phyloP scores from a whole-genome alignment of 2,329 filamentous ascomycete genomes.

The Sporothrix euskadiensis region DNA sequence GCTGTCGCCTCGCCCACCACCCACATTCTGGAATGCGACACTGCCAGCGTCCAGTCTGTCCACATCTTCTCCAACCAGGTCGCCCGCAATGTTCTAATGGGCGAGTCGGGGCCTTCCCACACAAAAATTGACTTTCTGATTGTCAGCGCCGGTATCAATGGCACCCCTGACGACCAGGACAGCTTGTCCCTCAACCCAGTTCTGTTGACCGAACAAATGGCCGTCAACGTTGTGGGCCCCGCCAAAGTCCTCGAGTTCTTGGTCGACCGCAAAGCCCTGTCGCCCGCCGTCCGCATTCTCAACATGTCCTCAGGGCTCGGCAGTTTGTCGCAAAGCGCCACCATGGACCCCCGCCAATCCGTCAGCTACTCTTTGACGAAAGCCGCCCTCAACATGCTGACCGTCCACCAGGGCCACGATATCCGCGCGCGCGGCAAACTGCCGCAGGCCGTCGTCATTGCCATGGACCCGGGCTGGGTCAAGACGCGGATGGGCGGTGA shows the following conservation, averaged over 20 bases:
- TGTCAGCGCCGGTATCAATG: constrained; percentile 43
- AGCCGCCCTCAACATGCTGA: constrained; percentile 40
- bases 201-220: constrained; percentile 44
- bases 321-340: constrained; percentile 38
- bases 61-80: constrained; percentile 33
- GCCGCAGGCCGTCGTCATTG: constrained; percentile 37
- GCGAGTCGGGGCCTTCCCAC: not conserved
- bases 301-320: constrained; percentile 48
- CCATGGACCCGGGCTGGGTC: constrained; percentile 42
- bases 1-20: constrained; percentile 32
- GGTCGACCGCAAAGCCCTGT: constrained; percentile 35
- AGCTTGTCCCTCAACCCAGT: constrained; percentile 43
- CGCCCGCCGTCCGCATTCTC: constrained; percentile 38
- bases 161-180: constrained; percentile 39
- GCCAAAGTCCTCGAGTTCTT: constrained; percentile 48
- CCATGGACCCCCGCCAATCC: constrained; percentile 37
- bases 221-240: constrained; percentile 50
- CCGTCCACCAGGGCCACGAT: constrained; percentile 38
- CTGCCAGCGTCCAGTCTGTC: constrained; percentile 40
- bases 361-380: constrained; percentile 42
- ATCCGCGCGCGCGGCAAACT: constrained; percentile 31
- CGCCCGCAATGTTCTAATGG: constrained; percentile 35
- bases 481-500: constrained; percentile 41
- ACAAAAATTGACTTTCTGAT: constrained; percentile 42
- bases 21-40: constrained; percentile 39